A percentile compares a stretch with the other conserved stretches of the same genome.
phyloP scores from a whole-genome alignment of 129 eudicot genomes.

The Tagetes erecta region DNA sequence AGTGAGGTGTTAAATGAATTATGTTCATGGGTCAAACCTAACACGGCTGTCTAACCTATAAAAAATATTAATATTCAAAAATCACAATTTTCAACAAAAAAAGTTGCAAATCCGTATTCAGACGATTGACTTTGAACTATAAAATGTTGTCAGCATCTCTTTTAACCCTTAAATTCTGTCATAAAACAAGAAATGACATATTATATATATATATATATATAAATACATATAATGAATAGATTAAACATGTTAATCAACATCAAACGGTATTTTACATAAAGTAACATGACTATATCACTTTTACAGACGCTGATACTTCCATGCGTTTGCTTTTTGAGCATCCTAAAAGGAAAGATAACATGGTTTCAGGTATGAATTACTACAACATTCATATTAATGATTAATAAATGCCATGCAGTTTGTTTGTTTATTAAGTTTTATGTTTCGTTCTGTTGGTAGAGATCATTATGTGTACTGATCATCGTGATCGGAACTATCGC shows the following conservation, averaged over 20 bases:
- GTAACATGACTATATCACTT: background rate
- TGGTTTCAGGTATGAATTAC: conserved; percentile 55
- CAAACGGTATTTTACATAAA: background rate
- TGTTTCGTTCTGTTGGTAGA: conserved; percentile 39
- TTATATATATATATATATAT: too few relatives aligned
- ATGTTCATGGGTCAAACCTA: too few relatives aligned
- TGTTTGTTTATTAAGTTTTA: background rate
- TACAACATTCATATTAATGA: background rate
- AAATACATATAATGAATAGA: background rate
- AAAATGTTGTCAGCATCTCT: too few relatives aligned
- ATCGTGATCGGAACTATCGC: conserved; percentile 61
- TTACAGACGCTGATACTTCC: conserved; percentile 93
- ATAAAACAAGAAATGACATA: too few relatives aligned
- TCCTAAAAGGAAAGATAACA: conserved; percentile 54
- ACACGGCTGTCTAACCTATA: too few relatives aligned
- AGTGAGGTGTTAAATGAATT: too few relatives aligned
- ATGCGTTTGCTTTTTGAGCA: conserved; percentile 79
- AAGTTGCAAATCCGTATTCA: too few relatives aligned
- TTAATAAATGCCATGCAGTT: background rate
- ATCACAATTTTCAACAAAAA: too few relatives aligned
- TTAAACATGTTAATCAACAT: background rate
- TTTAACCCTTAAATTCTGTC: too few relatives aligned
- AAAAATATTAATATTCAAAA: too few relatives aligned
- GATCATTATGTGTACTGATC: conserved; percentile 46
- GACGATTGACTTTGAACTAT: too few relatives aligned